A percentile compares a stretch with the other conserved stretches of the same genome.
phyloP scores from a whole-genome alignment of 169 alveolate genomes.

The Plasmodium relictum region DNA sequence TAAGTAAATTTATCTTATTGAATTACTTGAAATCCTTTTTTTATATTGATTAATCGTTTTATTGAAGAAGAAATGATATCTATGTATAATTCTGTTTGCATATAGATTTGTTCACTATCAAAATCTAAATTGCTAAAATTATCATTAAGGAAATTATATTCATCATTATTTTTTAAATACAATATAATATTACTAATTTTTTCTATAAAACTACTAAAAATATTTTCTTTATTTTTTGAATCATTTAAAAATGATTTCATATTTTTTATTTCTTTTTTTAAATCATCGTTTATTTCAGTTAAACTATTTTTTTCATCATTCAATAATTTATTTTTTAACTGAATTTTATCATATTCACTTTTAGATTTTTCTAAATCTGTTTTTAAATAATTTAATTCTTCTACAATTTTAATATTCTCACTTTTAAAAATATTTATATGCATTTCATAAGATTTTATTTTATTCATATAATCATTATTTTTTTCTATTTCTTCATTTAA shows the following conservation, averaged over 20 bases:
- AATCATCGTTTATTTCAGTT: conserved; percentile 10
- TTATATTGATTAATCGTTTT: conserved; percentile 10
- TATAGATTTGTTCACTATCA: background rate
- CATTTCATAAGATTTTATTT: conserved; percentile 26
- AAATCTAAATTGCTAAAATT: background rate
- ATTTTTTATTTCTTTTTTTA: conserved; percentile 22
- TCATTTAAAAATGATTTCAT: conserved; percentile 7
- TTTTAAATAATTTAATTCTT: conserved; percentile 46
- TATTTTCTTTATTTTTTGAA: conserved; percentile 19
- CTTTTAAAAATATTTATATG: conserved; percentile 19
- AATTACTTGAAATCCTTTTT: conserved; percentile 20
- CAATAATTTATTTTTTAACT: conserved; percentile 31
- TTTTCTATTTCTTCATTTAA: conserved; percentile 51
- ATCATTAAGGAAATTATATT: background rate
- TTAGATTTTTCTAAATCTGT: conserved; percentile 17
- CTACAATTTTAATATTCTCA: conserved; percentile 20
- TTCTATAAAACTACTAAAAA: conserved; percentile 17
- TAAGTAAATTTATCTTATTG: too few species aligned
- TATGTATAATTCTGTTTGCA: conserved; percentile 23
- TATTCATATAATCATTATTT: conserved; percentile 22
- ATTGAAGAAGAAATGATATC: conserved; percentile 41
- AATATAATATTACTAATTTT: conserved; percentile 18
- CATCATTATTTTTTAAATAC: conserved; percentile 29
- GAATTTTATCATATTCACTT: conserved; percentile 1
- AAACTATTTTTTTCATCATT: conserved; percentile 33